Evolutionary conservation across 768 basidiomycete genomes (phyloP), one percentile per base, ranked within the genome.

Genomic region (Fomitopsis pulvina): DNA sequence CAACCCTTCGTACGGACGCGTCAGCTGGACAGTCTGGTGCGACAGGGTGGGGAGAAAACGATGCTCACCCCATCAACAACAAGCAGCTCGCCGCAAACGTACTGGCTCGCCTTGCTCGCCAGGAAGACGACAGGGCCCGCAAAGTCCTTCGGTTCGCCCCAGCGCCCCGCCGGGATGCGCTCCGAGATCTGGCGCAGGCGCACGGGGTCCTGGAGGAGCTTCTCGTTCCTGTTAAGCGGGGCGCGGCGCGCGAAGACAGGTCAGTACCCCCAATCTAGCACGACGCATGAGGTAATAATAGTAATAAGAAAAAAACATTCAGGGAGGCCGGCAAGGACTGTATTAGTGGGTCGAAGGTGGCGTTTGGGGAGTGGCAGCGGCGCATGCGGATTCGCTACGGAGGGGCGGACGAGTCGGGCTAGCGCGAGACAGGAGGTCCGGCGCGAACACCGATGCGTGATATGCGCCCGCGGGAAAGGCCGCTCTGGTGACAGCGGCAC

Each of bases 141-240:
- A 63, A 86, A 83, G 67, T 86, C 84, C 6, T 62, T 65, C 5
- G 84, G 83, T 40, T 68, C 64, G 45, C 81, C 85, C 84, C 85
- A 86, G 53, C 85, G 69, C 21, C 75, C 78, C 4, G 79, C 79
- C 20, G 84, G 84, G 47, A 86, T 85, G 39, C 83, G 73, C 59
- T 85, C 85, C 47, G 81, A 75, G 63, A 86, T 86, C 64, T 86
- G 85, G 44, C 74, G 73, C 45, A 72, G 71, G 40, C 83, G 75
- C 30, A 71, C 71, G 27, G 81, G 77, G 67, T 86, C 80, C 52
- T 72, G 70, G 54, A 85, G 72, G 44, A 85, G 71, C 50, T 75
- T 75, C 60, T 78, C 76, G 66, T 85, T 85, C 81, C 82, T 84
- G 64, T 48, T 47, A n/a, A n/a, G n/a, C n/a, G 41, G 52, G 41